Evolutionary conservation across 2,329 filamentous ascomycete genomes (phyloP), one percentile per base, ranked within the genome.

Genomic region (Sporothrix curviconia): DNA sequence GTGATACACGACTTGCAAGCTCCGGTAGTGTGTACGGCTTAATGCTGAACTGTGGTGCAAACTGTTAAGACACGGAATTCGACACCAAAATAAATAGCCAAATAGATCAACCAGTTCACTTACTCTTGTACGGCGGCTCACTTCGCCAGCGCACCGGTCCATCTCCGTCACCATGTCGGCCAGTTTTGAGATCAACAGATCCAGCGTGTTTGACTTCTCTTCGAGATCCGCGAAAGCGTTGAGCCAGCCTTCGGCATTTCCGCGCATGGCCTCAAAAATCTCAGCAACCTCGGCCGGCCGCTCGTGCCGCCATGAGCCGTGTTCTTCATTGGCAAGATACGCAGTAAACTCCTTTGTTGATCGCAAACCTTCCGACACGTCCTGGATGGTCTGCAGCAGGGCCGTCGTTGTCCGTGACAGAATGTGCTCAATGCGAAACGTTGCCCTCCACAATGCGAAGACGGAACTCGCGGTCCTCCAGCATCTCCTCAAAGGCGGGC

Each of bases 221-320:
- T 90, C 85, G 59, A 96, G 77, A 56, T 87, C 86, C 55, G 84
- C 79, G 66, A 96, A 86, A 7, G 90, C 90, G 57, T 85, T 84
- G 58, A 86, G 83, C 92, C 92, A 97, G 43, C 92, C 91, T 62
- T 95, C 88, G 8, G 91, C 86, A 65, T 97, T 97, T 34, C 90
- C 89, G 66, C 88, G 87, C 92, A 97, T 97, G 37, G 92, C 90
- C 40, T 86, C 82, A 64, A 89, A 94, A 19, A 96, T 90, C 47
- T 89, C 85, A 36, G 80, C 78, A 47, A 86, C 75, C 17, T 60
- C 56, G n/a, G 80, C 76, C 5, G 80, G 77, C 22, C 89, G 81
- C 49, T 86, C 83, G 53, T 78, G 72, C 57, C 83, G 79, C 69
- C 82, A 83, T 62, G 79, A 77, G 4, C 81, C 78, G 37, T 84